Evolutionary conservation across 2,329 filamentous ascomycete species (phyloP).

Genomic region (Sphaerulina populicola): DNA sequence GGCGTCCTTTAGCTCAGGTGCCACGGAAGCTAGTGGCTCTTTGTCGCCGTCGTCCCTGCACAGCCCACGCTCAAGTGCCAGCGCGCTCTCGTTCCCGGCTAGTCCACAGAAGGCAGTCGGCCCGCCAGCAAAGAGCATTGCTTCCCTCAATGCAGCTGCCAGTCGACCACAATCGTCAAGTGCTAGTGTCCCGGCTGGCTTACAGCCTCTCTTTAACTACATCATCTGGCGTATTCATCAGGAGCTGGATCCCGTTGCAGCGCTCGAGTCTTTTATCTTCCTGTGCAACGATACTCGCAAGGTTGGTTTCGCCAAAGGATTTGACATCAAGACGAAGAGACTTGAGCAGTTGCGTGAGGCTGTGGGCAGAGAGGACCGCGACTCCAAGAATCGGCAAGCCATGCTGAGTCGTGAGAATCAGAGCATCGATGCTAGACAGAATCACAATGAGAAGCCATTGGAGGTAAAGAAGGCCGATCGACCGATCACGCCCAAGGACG

Average conservation of each 20-base stretch:
- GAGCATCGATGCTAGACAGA: constrained; percentile 4
- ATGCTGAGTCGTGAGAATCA: constrained; percentile 26
- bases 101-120: constrained; percentile 26
- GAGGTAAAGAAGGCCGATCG: constrained; percentile 2
- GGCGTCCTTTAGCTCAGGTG: constrained; percentile 39
- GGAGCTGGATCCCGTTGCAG: constrained; percentile 40
- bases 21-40: constrained; percentile 35
- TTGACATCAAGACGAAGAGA: constrained; percentile 44
- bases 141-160: constrained; percentile 9
- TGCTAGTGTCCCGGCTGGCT: constrained; percentile 34
- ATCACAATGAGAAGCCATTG: background rate
- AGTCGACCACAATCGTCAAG: constrained; percentile 17
- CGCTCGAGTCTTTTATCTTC: constrained; percentile 45
- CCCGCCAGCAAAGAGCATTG: constrained; percentile 18
- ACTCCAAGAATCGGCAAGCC: constrained; percentile 35
- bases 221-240: constrained; percentile 46
- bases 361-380: constrained; percentile 43
- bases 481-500: constrained; percentile 5
- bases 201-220: constrained; percentile 45
- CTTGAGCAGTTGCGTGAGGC: constrained; percentile 45
- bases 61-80: constrained; percentile 33
- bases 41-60: constrained; percentile 36
- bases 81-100: constrained; percentile 29
- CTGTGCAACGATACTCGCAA: constrained; percentile 44
- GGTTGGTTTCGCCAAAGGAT: constrained; percentile 41